phyloP scores from a whole-genome alignment of 306 rosid genomes.

The Sechiopsis laciniata region DNA sequence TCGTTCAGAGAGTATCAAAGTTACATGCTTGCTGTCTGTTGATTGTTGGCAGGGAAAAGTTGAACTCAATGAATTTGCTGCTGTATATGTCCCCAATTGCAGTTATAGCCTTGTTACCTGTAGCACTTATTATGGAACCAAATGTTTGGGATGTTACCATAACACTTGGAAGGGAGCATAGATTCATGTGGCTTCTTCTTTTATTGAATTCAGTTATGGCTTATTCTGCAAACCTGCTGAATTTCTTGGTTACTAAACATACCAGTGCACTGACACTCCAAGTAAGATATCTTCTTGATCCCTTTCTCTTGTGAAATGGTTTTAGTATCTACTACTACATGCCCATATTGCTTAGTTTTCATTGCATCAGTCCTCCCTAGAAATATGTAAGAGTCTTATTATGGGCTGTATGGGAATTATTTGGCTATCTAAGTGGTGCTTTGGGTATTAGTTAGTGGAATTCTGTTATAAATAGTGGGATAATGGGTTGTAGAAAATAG shows the following conservation, averaged over 20 bases:
- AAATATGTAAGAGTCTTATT: background rate
- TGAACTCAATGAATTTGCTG: slow-evolving; percentile 94
- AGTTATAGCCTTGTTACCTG: slow-evolving; percentile 65
- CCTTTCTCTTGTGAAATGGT: background rate
- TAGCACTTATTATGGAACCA: slow-evolving; percentile 88
- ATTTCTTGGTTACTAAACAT: slow-evolving; percentile 96
- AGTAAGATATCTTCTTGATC: slow-evolving; percentile 40
- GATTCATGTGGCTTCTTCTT: slow-evolving; percentile 82
- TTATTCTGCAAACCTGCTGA: slow-evolving; percentile 79
- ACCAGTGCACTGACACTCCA: slow-evolving; percentile 94
- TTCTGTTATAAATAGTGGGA: too few relatives aligned
- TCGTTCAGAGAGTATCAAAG: background rate
- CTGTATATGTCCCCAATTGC: slow-evolving; percentile 94
- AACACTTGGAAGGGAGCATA: slow-evolving; percentile 65
- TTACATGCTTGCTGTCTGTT: slow-evolving; percentile 13
- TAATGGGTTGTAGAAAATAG: too few relatives aligned
- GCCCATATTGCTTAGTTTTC: slow-evolving; percentile 7
- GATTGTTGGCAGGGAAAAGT: slow-evolving; percentile 65
- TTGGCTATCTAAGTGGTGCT: too few relatives aligned
- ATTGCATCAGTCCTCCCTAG: background rate
- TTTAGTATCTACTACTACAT: background rate
- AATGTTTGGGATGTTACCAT: slow-evolving; percentile 54
- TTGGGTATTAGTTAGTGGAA: too few relatives aligned
- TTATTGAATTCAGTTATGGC: slow-evolving; percentile 73
- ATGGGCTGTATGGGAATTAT: too few relatives aligned